Evolutionary conservation across 164 flowering plant genomes (phyloP).

Genomic region (Stephania cephalantha): DNA sequence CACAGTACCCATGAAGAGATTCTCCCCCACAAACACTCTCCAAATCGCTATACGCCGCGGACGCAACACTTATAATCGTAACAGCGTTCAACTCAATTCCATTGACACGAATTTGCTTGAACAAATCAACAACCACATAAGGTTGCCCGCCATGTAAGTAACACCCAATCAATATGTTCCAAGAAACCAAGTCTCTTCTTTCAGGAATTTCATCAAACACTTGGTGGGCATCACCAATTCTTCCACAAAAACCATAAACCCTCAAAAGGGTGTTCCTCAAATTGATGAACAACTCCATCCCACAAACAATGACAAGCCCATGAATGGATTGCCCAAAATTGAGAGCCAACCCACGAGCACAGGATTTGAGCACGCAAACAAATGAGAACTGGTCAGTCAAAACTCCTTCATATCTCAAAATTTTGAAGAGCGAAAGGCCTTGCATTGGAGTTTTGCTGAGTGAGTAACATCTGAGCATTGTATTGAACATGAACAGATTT

Average conservation of each 20-base stretch:
- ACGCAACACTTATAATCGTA: conserved; percentile 24
- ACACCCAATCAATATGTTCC: conserved; percentile 48
- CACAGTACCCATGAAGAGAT: conserved; percentile 33
- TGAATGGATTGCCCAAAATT: conserved; percentile 31
- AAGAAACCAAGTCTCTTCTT: conserved; percentile 38
- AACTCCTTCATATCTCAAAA: conserved; percentile 26
- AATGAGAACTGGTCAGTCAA: conserved; percentile 39
- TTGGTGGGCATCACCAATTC: conserved; percentile 30
- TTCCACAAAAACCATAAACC: conserved; percentile 31
- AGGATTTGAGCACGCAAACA: conserved; percentile 36
- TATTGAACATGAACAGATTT: conserved; percentile 49
- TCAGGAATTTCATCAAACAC: conserved; percentile 40
- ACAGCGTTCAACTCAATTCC: conserved; percentile 17
- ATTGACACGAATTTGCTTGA: conserved; percentile 22
- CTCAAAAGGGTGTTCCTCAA: conserved; percentile 37
- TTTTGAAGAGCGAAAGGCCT: conserved; percentile 30
- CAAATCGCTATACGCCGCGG: conserved; percentile 31
- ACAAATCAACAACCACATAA: conserved; percentile 21
- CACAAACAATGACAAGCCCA: conserved; percentile 28
- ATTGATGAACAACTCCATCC: conserved; percentile 27
- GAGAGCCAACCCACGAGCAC: conserved; percentile 22
- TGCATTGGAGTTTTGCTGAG: conserved; percentile 23
- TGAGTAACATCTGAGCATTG: conserved; percentile 42
- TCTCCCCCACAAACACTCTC: conserved; percentile 21
- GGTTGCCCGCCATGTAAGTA: conserved; percentile 32